Percentiles rank a stretch among this genome's conserved stretches.
phyloP scores from a whole-genome alignment of 2,329 filamentous ascomycete species.

The Trichoderma sp. region DNA sequence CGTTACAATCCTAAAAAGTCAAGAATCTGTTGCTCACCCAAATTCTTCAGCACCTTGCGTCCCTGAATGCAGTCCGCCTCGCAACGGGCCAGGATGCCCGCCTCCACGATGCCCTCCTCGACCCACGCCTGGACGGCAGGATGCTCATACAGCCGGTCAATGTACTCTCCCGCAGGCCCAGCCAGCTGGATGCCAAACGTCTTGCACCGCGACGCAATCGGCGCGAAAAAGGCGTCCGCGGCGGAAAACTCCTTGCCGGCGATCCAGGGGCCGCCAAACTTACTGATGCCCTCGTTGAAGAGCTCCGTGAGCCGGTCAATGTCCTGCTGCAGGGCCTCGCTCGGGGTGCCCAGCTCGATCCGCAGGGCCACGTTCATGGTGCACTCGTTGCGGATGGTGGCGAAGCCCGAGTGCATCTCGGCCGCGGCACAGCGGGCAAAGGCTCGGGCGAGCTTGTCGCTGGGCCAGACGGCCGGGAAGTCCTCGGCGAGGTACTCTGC shows the following conservation, averaged over 20 bases:
- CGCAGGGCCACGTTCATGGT: conserved; percentile 45
- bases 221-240: conserved; percentile 46
- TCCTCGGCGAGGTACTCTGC: conserved; percentile 49
- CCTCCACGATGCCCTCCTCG: conserved; percentile 40
- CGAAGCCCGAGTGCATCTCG: conserved; percentile 50
- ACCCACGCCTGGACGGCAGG: conserved; percentile 43
- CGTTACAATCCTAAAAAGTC: not conserved
- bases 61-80: conserved; percentile 40
- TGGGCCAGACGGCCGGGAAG: conserved; percentile 46
- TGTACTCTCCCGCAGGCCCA: conserved; percentile 36
- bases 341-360: conserved; percentile 35
- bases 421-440: conserved; percentile 47
- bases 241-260: conserved; percentile 41
- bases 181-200: conserved; percentile 40
- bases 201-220: conserved; percentile 41
- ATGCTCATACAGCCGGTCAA: conserved; percentile 37
- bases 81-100: conserved; percentile 38
- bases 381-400: conserved; percentile 43
- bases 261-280: conserved; percentile 46
- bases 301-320: conserved; percentile 39
- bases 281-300: conserved; percentile 40
- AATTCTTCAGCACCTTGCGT: conserved; percentile 35
- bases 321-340: conserved; percentile 37
- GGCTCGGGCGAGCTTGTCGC: conserved; percentile 40
- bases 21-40: conserved; percentile 25